phyloP scores from a whole-genome alignment of 2,329 filamentous ascomycete genomes.

The Penicillium occitanis region DNA sequence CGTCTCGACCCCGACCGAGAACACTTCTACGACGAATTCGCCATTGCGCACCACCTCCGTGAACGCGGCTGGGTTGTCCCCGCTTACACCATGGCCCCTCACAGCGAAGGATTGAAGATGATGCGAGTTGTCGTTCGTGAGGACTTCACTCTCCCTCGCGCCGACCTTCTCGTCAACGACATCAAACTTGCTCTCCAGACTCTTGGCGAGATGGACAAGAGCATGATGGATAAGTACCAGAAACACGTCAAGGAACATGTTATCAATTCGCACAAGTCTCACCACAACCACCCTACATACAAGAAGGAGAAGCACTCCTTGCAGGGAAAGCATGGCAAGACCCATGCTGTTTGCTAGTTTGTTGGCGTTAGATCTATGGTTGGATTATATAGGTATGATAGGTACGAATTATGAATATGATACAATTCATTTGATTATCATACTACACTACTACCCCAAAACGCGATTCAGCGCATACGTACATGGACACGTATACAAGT shows the following conservation, averaged over 20 bases:
- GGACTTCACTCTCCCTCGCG: constrained; percentile 81
- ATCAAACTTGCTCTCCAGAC: constrained; percentile 73
- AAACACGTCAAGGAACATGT: constrained; percentile 60
- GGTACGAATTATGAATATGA: neutral
- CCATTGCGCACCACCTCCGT: constrained; percentile 79
- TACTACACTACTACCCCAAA: neutral
- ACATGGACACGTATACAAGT: neutral
- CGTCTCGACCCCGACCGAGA: constrained; percentile 62
- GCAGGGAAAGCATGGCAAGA: constrained; percentile 88
- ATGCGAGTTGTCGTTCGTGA: constrained; percentile 89
- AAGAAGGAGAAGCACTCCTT: constrained; percentile 79
- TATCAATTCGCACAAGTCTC: constrained; percentile 54
- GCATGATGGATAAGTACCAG: constrained; percentile 67
- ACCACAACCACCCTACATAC: constrained; percentile 54
- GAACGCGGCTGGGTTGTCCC: constrained; percentile 90
- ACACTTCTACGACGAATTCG: constrained; percentile 70
- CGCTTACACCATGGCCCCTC: constrained; percentile 94
- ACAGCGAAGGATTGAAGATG: constrained; percentile 82
- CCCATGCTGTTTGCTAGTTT: constrained; percentile 73
- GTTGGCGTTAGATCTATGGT: neutral
- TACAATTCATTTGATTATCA: neutral
- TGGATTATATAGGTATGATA: neutral
- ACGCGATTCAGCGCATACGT: neutral
- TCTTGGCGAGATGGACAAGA: constrained; percentile 71
- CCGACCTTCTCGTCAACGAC: constrained; percentile 74